Evolutionary conservation across 805 yeast species (phyloP).

Genomic region (Yarrowia porcina): DNA sequence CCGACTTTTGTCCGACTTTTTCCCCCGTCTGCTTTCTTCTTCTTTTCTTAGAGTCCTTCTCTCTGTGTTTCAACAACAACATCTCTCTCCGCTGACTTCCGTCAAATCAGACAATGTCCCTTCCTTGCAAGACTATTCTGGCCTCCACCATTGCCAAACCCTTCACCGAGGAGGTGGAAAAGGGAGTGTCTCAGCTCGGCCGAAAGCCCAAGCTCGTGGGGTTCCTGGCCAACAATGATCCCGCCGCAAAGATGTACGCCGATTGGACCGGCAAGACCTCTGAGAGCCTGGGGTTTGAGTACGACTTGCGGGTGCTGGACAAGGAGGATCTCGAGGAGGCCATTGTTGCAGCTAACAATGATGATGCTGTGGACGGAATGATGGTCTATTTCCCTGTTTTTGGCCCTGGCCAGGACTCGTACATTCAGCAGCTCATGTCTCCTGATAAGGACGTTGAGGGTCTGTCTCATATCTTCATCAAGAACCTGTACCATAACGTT

Average conservation of each 20-base stretch:
- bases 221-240: constrained; percentile 85
- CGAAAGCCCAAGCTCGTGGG: constrained; percentile 81
- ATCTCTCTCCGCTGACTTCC: not conserved
- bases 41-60: not conserved
- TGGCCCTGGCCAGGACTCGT: constrained; percentile 92
- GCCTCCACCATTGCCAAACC: constrained; percentile 86
- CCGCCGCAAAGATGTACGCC: constrained; percentile 94
- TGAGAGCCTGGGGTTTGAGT: constrained; percentile 77
- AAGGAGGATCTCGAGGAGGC: constrained; percentile 84
- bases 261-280: constrained; percentile 93
- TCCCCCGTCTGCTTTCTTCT: not conserved
- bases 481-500: constrained; percentile 90
- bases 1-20: not conserved
- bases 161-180: constrained; percentile 66
- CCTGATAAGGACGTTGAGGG: constrained; percentile 96
- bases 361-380: constrained; percentile 77
- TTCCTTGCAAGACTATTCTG: constrained; percentile 54
- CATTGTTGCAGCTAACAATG: constrained; percentile 76
- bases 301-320: constrained; percentile 67
- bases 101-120: constrained; percentile 10
- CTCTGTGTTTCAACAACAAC: constrained; percentile 19
- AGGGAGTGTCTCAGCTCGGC: constrained; percentile 51
- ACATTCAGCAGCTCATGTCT: constrained; percentile 89
- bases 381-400: constrained; percentile 98
- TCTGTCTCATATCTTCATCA: constrained; percentile 81